Percentiles rank a stretch among this genome's conserved stretches.
These are phyloP conservation scores for Monilinia vaccinii-corymbosi DNA, from an alignment of 2,329 filamentous ascomycete genomes.

Conservation along the genomic window DNA sequence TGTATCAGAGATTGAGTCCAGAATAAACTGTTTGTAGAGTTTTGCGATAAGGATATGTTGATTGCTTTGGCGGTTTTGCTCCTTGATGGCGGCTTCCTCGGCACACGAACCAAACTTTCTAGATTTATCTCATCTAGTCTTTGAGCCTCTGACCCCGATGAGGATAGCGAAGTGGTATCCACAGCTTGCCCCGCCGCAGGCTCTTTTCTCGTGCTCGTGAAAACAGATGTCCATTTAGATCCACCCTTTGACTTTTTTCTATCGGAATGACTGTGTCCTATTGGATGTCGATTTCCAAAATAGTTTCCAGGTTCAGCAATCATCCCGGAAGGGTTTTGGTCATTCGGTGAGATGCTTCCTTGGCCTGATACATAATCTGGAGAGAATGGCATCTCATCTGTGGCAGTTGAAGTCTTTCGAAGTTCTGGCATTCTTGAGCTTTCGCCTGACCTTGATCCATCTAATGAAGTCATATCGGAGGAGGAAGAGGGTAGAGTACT, in stretches of 20 bases:
- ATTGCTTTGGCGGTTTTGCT: conserved; percentile 30
- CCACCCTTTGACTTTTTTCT: conserved; percentile 18
- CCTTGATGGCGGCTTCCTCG: conserved; percentile 23
- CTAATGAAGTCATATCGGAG: conserved; percentile 13
- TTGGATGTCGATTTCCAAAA: conserved; percentile 13
- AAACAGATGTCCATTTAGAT: conserved; percentile 28
- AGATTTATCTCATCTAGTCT: conserved; percentile 34
- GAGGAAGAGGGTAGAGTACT: conserved; percentile 14
- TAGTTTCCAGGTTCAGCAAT: conserved; percentile 11
- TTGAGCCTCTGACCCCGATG: conserved; percentile 29
- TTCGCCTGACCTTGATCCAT: conserved; percentile 14
- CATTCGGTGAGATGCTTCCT: conserved; percentile 10
- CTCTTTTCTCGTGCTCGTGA: conserved; percentile 23
- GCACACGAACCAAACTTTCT: conserved; percentile 24
- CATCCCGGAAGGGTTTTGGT: neutral
- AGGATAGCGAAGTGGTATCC: conserved; percentile 33
- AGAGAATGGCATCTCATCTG: conserved; percentile 13
- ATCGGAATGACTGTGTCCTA: neutral
- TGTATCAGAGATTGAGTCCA: conserved; percentile 34
- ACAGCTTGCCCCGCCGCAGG: conserved; percentile 21
- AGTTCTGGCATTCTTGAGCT: neutral
- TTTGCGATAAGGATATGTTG: conserved; percentile 32
- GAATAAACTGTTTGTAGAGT: conserved; percentile 32
- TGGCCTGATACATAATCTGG: conserved; percentile 7
- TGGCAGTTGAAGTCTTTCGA: conserved; percentile 1